A percentile compares a stretch with the other conserved stretches of the same genome.
phyloP scores from a whole-genome alignment of 371 early-diverging fungal species.

The Blastocladiella emersonii region DNA sequence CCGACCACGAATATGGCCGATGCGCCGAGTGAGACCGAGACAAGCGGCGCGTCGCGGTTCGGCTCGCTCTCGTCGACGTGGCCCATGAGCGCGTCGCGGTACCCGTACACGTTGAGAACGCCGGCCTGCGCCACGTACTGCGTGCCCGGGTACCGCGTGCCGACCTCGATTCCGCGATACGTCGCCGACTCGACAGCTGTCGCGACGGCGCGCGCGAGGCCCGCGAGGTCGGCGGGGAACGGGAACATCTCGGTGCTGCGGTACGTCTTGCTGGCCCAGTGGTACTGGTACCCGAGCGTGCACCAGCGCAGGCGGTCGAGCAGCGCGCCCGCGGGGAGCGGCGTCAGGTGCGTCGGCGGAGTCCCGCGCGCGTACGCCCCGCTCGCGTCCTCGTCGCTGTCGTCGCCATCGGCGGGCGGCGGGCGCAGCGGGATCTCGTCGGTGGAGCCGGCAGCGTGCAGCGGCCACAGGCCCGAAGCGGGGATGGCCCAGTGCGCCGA shows the following conservation, averaged over 20 bases:
- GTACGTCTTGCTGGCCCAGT: slow-evolving; percentile 5
- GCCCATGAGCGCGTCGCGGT: slow-evolving; percentile 70
- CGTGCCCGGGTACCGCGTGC: slow-evolving; percentile 30
- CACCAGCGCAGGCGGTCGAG: slow-evolving; percentile 5
- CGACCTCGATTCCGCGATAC: slow-evolving; percentile 6
- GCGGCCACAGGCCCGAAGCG: neutral
- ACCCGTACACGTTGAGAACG: slow-evolving; percentile 84
- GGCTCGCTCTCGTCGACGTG: slow-evolving; percentile 89
- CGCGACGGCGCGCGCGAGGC: neutral
- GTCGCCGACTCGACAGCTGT: neutral
- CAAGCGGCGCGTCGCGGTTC: slow-evolving; percentile 76
- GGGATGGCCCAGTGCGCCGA: neutral
- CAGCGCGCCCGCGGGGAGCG: neutral
- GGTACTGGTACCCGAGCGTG: slow-evolving; percentile 5
- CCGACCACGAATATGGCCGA: slow-evolving; percentile 48
- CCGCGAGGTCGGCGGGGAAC: neutral
- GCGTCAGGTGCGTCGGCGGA: neutral
- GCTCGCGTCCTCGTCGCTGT: neutral
- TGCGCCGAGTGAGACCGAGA: slow-evolving; percentile 32
- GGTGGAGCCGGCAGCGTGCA: neutral
- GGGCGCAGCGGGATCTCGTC: neutral
- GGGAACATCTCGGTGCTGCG: neutral
- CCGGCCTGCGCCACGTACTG: slow-evolving; percentile 76
- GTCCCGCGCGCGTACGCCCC: too few relatives aligned
- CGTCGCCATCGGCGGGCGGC: neutral